A percentile compares a stretch with the other conserved stretches of the same genome.
These are phyloP conservation scores for Trichoderma atrobrunneum DNA, from an alignment of 2,329 filamentous ascomycete species.

Conservation along the genomic window DNA sequence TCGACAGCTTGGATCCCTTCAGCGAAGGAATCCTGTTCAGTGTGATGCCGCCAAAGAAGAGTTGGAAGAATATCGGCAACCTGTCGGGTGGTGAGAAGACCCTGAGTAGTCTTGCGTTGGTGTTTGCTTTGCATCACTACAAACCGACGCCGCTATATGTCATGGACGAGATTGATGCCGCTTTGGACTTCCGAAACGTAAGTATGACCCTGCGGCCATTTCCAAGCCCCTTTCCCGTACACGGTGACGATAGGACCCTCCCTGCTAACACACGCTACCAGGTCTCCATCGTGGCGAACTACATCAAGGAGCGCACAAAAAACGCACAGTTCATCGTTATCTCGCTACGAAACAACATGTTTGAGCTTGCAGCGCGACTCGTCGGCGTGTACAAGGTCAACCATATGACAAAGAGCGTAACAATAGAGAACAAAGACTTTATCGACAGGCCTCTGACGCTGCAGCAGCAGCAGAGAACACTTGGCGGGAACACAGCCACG, in stretches of 20 bases:
- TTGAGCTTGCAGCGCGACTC: constrained; percentile 90
- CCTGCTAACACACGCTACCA: constrained; percentile 34
- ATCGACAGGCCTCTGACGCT: constrained; percentile 46
- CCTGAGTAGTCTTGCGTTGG: constrained; percentile 82
- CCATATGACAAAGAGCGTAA: constrained; percentile 94
- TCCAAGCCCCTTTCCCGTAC: constrained; percentile 9
- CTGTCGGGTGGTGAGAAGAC: constrained; percentile 97
- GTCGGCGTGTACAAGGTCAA: constrained; percentile 99
- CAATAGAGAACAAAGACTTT: constrained; percentile 81
- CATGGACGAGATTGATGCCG: constrained; percentile 99
- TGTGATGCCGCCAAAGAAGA: constrained; percentile 99
- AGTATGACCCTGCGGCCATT: constrained; percentile 41
- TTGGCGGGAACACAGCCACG: constrained; percentile 32
- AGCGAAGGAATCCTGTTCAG: constrained; percentile 95
- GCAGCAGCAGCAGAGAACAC: constrained; percentile 31
- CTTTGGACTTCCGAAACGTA: constrained; percentile 95
- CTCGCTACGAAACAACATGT: constrained; percentile 98
- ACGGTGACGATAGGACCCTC: constrained; percentile 23
- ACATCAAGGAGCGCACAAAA: constrained; percentile 98
- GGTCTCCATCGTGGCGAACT: constrained; percentile 96
- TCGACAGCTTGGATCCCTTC: constrained; percentile 94
- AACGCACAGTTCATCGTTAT: constrained; percentile 99
- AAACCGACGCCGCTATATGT: constrained; percentile 97
- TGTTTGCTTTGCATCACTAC: constrained; percentile 98
- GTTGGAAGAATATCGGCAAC: constrained; percentile 99